Percentiles rank a stretch among this genome's conserved stretches.
phyloP scores from a whole-genome alignment of 2,329 filamentous ascomycete species.

The Hortaea werneckii region DNA sequence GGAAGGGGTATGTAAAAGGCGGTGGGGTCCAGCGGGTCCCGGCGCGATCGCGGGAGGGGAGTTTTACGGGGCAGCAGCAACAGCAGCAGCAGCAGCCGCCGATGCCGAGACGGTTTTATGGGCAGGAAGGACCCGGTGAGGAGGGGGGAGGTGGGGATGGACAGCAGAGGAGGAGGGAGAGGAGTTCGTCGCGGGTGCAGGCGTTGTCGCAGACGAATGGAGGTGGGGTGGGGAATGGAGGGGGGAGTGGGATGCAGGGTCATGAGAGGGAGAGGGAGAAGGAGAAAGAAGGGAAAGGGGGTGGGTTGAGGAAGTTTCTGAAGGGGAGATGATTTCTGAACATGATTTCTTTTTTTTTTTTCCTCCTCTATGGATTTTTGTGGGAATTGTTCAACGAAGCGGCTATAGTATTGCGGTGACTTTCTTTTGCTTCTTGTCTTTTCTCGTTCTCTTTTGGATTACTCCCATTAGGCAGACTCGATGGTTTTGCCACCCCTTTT shows the following conservation, averaged over 20 bases:
- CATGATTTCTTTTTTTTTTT: no score
- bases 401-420: no score
- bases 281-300: conserved; percentile 1
- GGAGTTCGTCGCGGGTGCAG: conserved; percentile 1
- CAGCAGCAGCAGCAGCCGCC: not conserved
- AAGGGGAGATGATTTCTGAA: not conserved
- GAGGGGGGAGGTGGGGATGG: not conserved
- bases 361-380: no score
- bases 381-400: no score
- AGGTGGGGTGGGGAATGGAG: no score
- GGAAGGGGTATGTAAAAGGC: no score
- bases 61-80: not conserved
- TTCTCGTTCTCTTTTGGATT: no score
- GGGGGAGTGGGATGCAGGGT: no score
- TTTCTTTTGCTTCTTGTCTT: no score
- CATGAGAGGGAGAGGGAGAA: no score
- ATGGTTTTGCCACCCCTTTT: no score
- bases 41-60: not conserved
- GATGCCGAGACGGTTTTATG: not conserved
- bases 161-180: not conserved
- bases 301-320: conserved; percentile 2
- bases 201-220: not conserved
- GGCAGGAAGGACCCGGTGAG: not conserved
- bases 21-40: not conserved
- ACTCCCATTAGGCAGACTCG: no score